A percentile compares a stretch with the other conserved stretches of the same genome.
Evolutionary conservation across 148 eudicot species (phyloP).

Genomic region (Amaranthus cruentus): DNA sequence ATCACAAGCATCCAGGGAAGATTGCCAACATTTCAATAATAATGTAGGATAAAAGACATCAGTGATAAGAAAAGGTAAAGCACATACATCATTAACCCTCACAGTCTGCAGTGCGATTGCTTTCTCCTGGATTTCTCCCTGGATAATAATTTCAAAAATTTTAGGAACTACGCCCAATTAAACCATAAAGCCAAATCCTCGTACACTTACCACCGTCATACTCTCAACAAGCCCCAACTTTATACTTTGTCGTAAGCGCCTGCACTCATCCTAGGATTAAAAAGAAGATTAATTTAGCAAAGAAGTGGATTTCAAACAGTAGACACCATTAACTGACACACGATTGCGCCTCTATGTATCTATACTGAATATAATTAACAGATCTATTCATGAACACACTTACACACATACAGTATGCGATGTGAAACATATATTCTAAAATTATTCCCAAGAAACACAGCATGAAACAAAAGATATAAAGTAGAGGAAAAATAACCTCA

Average conservation of each 20-base stretch:
- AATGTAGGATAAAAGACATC: neutral
- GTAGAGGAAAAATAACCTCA: constrained; percentile 52
- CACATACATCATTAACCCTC: constrained; percentile 69
- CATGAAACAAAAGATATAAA: neutral
- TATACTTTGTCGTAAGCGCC: constrained; percentile 79
- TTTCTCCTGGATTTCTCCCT: constrained; percentile 87
- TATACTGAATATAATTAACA: no score
- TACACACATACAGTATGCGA: neutral
- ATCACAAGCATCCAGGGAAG: neutral
- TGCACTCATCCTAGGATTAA: constrained; percentile 75
- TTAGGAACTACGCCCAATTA: neutral
- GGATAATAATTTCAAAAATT: constrained; percentile 13
- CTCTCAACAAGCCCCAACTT: constrained; percentile 79
- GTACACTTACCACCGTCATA: constrained; percentile 69
- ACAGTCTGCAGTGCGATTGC: constrained; percentile 69
- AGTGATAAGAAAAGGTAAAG: neutral
- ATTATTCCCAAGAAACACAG: neutral
- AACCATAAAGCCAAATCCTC: neutral
- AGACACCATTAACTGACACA: neutral
- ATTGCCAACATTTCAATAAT: neutral
- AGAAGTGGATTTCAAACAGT: neutral
- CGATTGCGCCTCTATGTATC: neutral
- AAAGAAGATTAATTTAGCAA: constrained; percentile 24
- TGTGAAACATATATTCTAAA: neutral
- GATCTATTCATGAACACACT: no score